phyloP scores from a whole-genome alignment of 2,329 filamentous ascomycete genomes.

The Cladosporium colombiae region DNA sequence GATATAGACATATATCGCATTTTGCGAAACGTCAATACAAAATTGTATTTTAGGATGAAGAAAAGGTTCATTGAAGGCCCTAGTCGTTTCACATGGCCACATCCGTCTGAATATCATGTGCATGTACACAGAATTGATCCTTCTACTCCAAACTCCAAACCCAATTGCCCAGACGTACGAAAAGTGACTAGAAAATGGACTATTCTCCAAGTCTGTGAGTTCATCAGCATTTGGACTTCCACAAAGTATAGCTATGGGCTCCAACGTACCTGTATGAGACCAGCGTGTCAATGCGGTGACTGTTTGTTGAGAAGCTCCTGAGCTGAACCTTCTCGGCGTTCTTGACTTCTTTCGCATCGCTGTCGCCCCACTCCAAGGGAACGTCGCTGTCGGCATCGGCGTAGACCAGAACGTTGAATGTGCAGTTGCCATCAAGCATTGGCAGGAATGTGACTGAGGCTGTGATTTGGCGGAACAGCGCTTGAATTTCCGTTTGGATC shows the following conservation, averaged over 20 bases:
- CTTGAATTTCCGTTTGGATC: constrained; percentile 93
- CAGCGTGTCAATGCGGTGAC: constrained; percentile 89
- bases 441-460: constrained; percentile 96
- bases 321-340: constrained; percentile 94
- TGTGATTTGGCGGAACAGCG: constrained; percentile 96
- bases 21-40: background rate
- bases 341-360: constrained; percentile 93
- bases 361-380: constrained; percentile 97
- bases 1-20: background rate
- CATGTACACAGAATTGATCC: background rate
- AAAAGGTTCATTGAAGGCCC: background rate
- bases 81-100: background rate
- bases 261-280: constrained; percentile 75
- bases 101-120: background rate
- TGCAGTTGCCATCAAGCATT: constrained; percentile 90
- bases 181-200: background rate
- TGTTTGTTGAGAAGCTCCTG: constrained; percentile 92
- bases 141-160: background rate
- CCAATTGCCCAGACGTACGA: constrained; percentile 11
- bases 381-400: constrained; percentile 96
- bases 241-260: background rate
- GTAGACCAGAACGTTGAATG: constrained; percentile 98
- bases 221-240: background rate
- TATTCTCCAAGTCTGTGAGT: constrained; percentile 10
- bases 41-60: background rate